Percentiles rank a stretch among this genome's conserved stretches.
Evolutionary conservation across 345 rosid genomes (phyloP).

Genomic region (thale cress (Arabidopsis thaliana)): DNA sequence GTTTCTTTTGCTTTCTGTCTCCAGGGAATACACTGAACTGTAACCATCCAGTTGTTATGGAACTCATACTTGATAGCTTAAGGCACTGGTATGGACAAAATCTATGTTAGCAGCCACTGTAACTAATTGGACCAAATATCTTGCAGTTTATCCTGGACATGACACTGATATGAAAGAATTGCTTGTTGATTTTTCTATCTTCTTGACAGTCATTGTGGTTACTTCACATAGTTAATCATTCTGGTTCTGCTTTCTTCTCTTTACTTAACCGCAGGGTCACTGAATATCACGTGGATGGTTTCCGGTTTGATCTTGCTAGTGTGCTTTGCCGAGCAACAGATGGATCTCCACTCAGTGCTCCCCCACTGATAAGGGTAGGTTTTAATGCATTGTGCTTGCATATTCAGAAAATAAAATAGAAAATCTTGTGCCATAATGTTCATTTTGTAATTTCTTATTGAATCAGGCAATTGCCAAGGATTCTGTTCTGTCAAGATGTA

Average conservation of each 20-base stretch:
- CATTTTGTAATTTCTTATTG: conserved; percentile 30
- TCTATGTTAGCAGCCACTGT: conserved; percentile 1
- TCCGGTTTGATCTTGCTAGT: conserved; percentile 95
- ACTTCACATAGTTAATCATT: not conserved
- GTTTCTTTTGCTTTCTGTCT: conserved; percentile 41
- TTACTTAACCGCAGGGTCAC: conserved; percentile 58
- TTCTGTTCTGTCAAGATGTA: conserved; percentile 77
- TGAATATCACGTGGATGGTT: conserved; percentile 94
- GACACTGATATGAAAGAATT: not conserved
- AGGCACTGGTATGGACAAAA: conserved; percentile 76
- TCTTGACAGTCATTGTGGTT: not conserved
- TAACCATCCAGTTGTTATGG: conserved; percentile 93
- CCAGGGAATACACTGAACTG: conserved; percentile 93
- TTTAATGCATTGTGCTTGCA: conserved; percentile 17
- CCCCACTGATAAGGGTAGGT: conserved; percentile 78
- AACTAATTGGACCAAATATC: conserved; percentile 2
- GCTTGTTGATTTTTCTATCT: not conserved
- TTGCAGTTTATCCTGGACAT: not conserved
- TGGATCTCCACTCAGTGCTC: conserved; percentile 88
- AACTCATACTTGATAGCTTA: conserved; percentile 85
- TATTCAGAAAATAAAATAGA: not conserved
- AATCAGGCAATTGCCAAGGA: conserved; percentile 90
- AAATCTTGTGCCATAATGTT: not conserved
- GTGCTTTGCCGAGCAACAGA: conserved; percentile 90
- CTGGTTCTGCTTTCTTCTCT: conserved; percentile 16